Conservation (phyloP, 2,329 filamentous ascomycete species). For the Xylariaceae sp. region DNA sequence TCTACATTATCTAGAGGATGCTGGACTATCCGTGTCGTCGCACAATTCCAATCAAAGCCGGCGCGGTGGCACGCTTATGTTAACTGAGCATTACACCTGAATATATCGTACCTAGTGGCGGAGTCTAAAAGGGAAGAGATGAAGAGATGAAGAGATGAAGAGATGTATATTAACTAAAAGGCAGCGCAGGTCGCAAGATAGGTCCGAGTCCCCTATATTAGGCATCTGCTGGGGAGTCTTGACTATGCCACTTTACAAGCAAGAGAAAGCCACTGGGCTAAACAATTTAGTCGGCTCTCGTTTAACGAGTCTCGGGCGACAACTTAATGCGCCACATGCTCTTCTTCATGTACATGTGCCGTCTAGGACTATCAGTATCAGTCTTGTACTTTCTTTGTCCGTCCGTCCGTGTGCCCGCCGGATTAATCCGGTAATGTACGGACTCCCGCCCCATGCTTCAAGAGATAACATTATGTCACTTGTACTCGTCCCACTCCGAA, state of each 20-base stretch:
- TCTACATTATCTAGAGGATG: too few relatives aligned
- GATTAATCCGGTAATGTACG: slow-evolving; percentile 1
- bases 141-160: neutral
- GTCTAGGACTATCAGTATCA: slow-evolving; percentile 8
- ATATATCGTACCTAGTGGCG: too few relatives aligned
- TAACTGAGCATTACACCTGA: too few relatives aligned
- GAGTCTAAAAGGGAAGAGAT: too few relatives aligned
- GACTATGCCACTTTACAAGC: neutral
- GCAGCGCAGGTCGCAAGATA: neutral
- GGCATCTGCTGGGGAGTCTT: neutral
- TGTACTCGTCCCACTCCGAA: slow-evolving; percentile 12
- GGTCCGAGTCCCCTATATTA: neutral
- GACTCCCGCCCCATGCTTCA: slow-evolving; percentile 1
- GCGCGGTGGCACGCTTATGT: too few relatives aligned
- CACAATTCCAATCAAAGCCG: too few relatives aligned
- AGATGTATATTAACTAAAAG: neutral
- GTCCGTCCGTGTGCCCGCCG: neutral
- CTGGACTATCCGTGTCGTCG: too few relatives aligned
- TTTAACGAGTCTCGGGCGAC: neutral
- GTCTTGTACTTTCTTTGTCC: neutral
- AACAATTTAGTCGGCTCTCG: neutral
- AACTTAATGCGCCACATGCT: neutral
- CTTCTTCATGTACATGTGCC: neutral
- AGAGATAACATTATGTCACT: slow-evolving; percentile 4
- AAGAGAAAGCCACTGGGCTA: neutral